Evolutionary conservation across 768 basidiomycete species (phyloP).

Genomic region (Suillus brevipes): DNA sequence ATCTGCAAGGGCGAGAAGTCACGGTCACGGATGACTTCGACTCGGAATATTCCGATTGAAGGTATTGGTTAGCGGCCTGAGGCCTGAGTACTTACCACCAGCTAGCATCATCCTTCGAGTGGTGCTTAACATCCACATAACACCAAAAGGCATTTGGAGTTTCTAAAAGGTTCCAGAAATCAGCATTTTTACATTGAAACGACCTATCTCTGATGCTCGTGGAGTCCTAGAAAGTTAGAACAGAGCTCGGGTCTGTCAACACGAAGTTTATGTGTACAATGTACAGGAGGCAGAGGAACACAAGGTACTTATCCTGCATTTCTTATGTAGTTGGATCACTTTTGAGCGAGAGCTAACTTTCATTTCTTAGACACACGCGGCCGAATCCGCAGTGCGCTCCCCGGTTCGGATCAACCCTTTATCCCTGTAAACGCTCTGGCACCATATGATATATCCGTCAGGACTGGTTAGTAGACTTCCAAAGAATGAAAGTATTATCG

Average conservation of each 20-base stretch:
- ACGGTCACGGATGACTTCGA: no score
- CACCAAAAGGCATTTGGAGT: not conserved
- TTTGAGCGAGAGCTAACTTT: conserved; percentile 13
- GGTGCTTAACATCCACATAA: not conserved
- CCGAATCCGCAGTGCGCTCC: conserved; percentile 92
- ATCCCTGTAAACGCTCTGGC: conserved; percentile 98
- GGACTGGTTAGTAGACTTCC: conserved; percentile 69
- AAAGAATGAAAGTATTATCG: not conserved
- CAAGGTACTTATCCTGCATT: conserved; percentile 37
- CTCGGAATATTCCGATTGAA: no score
- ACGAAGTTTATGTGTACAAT: no score
- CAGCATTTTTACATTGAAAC: not conserved
- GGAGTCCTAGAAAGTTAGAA: not conserved
- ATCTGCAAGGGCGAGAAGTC: no score
- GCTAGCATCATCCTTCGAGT: not conserved
- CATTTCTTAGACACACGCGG: conserved; percentile 75
- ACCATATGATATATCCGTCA: conserved; percentile 96
- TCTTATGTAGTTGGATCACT: not conserved
- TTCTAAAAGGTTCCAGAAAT: not conserved
- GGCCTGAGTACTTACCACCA: no score
- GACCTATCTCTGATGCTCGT: not conserved
- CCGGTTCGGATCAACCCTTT: conserved; percentile 84
- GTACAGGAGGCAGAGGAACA: conserved; percentile 53
- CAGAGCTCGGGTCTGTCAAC: not conserved
- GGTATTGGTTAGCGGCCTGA: no score